Percentiles rank a stretch among this genome's conserved stretches.
Conservation (phyloP, 1,284 basidiomycete species). For the Fomitopsis palustris region DNA sequence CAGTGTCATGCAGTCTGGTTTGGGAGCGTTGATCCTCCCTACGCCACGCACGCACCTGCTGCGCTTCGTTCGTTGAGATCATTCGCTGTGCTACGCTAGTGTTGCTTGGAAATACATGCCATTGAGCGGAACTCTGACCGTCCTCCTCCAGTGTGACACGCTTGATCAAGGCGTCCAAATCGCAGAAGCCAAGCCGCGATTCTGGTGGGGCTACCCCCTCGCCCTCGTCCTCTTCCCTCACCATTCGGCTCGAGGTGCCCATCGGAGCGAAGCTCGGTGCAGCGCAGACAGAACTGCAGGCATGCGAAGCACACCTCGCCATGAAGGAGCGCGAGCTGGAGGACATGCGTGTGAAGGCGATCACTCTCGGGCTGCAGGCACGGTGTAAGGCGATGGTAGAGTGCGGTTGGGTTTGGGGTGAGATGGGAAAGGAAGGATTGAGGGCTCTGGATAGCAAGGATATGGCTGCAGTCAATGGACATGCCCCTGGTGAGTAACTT, state of each 20-base stretch:
- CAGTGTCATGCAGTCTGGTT: too few species aligned
- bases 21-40: too few species aligned
- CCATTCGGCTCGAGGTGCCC: conserved; percentile 31
- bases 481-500: conserved; percentile 10
- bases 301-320: conserved; percentile 70
- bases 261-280: conserved; percentile 49
- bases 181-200: conserved; percentile 45
- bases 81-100: too few species aligned
- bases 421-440: conserved; percentile 58
- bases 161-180: conserved; percentile 71
- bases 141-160: conserved; percentile 55
- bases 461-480: conserved; percentile 22
- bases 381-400: conserved; percentile 63
- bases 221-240: conserved; percentile 32
- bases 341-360: conserved; percentile 42
- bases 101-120: too few species aligned
- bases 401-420: conserved; percentile 63
- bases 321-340: conserved; percentile 63
- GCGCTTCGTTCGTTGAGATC: too few species aligned
- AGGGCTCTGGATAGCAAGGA: conserved; percentile 34
- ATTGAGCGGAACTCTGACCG: not conserved
- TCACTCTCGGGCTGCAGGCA: conserved; percentile 56
- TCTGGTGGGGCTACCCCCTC: conserved; percentile 31
- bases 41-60: too few species aligned
- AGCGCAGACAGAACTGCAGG: conserved; percentile 73